A percentile compares a stretch with the other conserved stretches of the same genome.
These are phyloP conservation scores for Galium porrigens DNA, from an alignment of 305 asterid species.

Conservation along the genomic window DNA sequence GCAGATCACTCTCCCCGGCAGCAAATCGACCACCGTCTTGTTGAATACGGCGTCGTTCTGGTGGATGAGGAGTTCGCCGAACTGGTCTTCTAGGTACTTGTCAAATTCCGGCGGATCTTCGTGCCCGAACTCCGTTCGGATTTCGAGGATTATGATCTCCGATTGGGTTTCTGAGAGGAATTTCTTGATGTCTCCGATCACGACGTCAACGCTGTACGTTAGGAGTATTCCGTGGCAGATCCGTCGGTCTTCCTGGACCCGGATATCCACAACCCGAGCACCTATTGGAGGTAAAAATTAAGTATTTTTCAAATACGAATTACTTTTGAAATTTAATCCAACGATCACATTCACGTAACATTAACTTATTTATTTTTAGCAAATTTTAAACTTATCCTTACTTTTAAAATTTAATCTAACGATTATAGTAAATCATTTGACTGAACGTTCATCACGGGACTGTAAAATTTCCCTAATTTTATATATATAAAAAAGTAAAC, in stretches of 20 bases:
- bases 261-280: conserved; percentile 52
- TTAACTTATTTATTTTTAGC: too few species aligned
- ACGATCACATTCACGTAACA: too few species aligned
- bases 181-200: conserved; percentile 41
- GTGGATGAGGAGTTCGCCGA: conserved; percentile 48
- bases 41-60: conserved; percentile 51
- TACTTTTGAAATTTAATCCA: too few species aligned
- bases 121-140: conserved; percentile 83
- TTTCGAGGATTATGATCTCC: conserved; percentile 59
- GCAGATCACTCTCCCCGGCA: conserved; percentile 65
- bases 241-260: conserved; percentile 56
- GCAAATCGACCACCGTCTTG: conserved; percentile 45
- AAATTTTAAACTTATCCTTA: too few species aligned
- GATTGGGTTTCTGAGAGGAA: conserved; percentile 56
- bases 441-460: too few species aligned
- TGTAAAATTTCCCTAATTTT: too few species aligned
- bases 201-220: conserved; percentile 47
- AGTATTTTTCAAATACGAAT: too few species aligned
- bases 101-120: conserved; percentile 46
- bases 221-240: conserved; percentile 74
- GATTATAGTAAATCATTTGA: too few species aligned
- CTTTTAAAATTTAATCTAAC: too few species aligned
- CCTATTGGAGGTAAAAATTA: conserved; percentile 9
- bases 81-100: conserved; percentile 43
- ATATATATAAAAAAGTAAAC: too few species aligned